Evolutionary conservation across 1,284 basidiomycete genomes (phyloP).

Genomic region (Cutaneotrichosporon daszewskae): DNA sequence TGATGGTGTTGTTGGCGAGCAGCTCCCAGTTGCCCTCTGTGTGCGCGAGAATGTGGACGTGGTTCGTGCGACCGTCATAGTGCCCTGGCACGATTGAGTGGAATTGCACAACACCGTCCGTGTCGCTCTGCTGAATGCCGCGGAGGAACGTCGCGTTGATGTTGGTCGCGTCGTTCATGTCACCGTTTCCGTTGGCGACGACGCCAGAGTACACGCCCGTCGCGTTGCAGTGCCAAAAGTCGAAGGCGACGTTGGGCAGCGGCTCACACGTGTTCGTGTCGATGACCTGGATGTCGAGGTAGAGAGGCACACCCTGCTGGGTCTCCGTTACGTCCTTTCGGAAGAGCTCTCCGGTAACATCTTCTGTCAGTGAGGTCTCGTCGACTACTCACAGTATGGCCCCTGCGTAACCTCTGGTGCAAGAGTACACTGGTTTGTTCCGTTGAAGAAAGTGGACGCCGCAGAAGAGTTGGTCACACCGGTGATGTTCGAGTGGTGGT

Average conservation of each 20-base stretch:
- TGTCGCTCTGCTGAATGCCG: slow-evolving; percentile 62
- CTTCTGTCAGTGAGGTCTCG: slow-evolving; percentile 1
- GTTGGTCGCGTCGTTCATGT: slow-evolving; percentile 44
- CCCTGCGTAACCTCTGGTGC: slow-evolving; percentile 21
- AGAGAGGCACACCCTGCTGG: slow-evolving; percentile 53
- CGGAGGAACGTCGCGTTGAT: slow-evolving; percentile 55
- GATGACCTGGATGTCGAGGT: slow-evolving; percentile 45
- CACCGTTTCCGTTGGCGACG: slow-evolving; percentile 36
- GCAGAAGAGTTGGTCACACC: slow-evolving; percentile 11
- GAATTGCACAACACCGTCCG: slow-evolving; percentile 62
- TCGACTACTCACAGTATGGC: slow-evolving; percentile 17
- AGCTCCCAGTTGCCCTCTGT: slow-evolving; percentile 9
- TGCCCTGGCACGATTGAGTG: slow-evolving; percentile 65
- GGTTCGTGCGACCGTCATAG: slow-evolving; percentile 37
- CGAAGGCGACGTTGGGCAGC: slow-evolving; percentile 61
- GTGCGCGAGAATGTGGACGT: slow-evolving; percentile 23
- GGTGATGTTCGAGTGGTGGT: slow-evolving; percentile 14
- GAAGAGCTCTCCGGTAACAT: slow-evolving; percentile 34
- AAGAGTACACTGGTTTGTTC: slow-evolving; percentile 15
- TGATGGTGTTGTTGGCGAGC: slow-evolving; percentile 36
- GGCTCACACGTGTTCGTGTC: slow-evolving; percentile 68
- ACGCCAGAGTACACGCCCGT: slow-evolving; percentile 51
- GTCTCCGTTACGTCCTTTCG: slow-evolving; percentile 54
- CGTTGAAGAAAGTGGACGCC: slow-evolving; percentile 9
- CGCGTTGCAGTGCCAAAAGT: slow-evolving; percentile 60